A percentile compares a stretch with the other conserved stretches of the same genome.
These are phyloP conservation scores for Zymoseptoria brevis DNA, from an alignment of 2,329 filamentous ascomycete species.

Conservation along the genomic window DNA sequence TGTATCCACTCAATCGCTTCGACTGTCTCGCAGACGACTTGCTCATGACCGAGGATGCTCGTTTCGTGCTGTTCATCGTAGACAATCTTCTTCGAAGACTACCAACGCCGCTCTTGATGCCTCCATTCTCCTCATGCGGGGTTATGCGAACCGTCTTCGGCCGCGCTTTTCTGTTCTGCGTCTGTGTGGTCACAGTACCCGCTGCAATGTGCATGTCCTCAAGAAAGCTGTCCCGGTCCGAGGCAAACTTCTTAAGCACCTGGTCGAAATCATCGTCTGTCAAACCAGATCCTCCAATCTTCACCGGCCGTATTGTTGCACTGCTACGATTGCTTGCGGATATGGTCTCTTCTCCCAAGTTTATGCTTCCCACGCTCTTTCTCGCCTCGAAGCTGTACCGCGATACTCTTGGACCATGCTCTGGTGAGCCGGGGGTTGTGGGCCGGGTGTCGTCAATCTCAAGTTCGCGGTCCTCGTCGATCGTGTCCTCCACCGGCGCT, in stretches of 20 bases:
- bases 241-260: slow-evolving; percentile 86
- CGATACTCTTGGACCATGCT: slow-evolving; percentile 31
- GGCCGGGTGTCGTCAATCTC: slow-evolving; percentile 47
- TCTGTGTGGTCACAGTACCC: slow-evolving; percentile 53
- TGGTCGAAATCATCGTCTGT: slow-evolving; percentile 76
- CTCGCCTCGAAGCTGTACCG: slow-evolving; percentile 41
- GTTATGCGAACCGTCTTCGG: slow-evolving; percentile 75
- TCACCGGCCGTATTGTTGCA: slow-evolving; percentile 49
- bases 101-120: slow-evolving; percentile 58
- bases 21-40: slow-evolving; percentile 72
- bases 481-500: slow-evolving; percentile 46
- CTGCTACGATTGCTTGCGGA: slow-evolving; percentile 58
- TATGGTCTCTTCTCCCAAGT: slow-evolving; percentile 37
- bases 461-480: slow-evolving; percentile 52
- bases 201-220: slow-evolving; percentile 86
- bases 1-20: slow-evolving; percentile 90
- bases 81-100: slow-evolving; percentile 90
- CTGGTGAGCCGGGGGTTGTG: slow-evolving; percentile 37
- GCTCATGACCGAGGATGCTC: slow-evolving; percentile 63
- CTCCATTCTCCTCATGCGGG: slow-evolving; percentile 52
- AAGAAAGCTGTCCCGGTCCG: slow-evolving; percentile 87
- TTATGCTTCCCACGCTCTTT: slow-evolving; percentile 46
- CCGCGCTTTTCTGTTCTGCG: slow-evolving; percentile 51
- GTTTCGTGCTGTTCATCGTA: slow-evolving; percentile 91
- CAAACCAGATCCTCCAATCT: slow-evolving; percentile 31